Conservation (phyloP, 257 asterid genomes). For the Echium plantagineum region DNA sequence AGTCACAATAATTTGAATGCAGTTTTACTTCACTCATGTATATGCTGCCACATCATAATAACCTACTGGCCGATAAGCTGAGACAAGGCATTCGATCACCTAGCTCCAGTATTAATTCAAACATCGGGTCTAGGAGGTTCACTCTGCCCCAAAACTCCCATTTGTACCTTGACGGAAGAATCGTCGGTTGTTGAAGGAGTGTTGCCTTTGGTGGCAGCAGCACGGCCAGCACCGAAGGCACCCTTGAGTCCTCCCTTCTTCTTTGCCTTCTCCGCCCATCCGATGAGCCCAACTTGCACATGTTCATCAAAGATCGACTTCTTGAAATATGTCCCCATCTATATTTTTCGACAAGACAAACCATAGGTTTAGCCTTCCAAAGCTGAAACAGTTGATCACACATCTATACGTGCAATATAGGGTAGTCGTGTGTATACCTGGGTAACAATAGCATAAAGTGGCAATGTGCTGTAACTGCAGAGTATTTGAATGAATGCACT, state of each 20-base stretch:
- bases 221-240: conserved; percentile 20
- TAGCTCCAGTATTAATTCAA: not conserved
- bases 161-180: conserved; percentile 34
- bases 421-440: conserved; percentile 42
- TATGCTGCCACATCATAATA: too few relatives aligned
- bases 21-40: not conserved
- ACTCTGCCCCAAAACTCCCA: conserved; percentile 30
- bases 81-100: too few relatives aligned
- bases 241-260: conserved; percentile 43
- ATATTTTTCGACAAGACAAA: conserved; percentile 1
- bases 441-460: conserved; percentile 85
- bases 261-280: conserved; percentile 81
- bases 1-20: not conserved
- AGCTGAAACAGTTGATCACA: not conserved
- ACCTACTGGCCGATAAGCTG: not conserved
- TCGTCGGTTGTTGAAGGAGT: conserved; percentile 18
- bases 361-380: not conserved
- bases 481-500: conserved; percentile 81
- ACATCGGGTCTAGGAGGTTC: conserved; percentile 12
- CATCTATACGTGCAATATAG: not conserved
- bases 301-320: conserved; percentile 85
- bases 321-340: conserved; percentile 98
- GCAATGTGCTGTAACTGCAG: conserved; percentile 93
- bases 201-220: conserved; percentile 33
- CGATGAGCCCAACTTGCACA: conserved; percentile 72